Evolutionary conservation across 257 asterid species (phyloP), one percentile per base, ranked within the genome.

Genomic region (Cynanchum wilfordii): DNA sequence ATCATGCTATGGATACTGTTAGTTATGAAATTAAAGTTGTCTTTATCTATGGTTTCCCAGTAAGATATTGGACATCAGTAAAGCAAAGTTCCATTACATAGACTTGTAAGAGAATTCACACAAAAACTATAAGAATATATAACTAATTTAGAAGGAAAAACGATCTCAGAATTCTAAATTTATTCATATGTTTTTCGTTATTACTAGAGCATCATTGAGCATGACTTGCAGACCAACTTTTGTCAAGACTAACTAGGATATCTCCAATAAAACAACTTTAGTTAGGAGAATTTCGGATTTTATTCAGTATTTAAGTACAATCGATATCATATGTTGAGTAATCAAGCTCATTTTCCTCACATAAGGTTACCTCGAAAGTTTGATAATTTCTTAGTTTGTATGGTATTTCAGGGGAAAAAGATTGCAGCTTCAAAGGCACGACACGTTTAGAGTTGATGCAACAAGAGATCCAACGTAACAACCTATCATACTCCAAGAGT

Each of bases 341-440:
- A 9, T 40, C 45, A 40, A 40, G 45, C 36, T 33, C 36, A 33
- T 3, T 33, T 33, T 33, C 4, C 29, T 2, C 42, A 29, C 17
- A 16, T 19, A 10, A 17, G 19, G 27, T 49, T 15, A 69, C 36
- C 50, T 69, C n/a, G 4, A 59, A 55, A 54, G 29, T 54, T 70
- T 55, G 24, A 0, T 12, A 40, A 65, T 51, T 64, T 1, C 58
- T 30, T 29, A 33, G 7, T 54, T 52, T 15, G 7, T 2, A 13
- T 33, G 55, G 27, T 57, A 49, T 65, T 56, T 58, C 75, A 82
- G 91, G 84, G 49, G 85, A 55, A 50, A 77, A 59, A 55, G 80
- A 71, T 29, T 91, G 97, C 83, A 82, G 89, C 76, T 89, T 87
- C 84, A 83, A 83, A 82, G 97, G 96, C 69, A 91, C 91, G 10